Base-by-base conservation (phyloP, 169 alveolate genomes). In the Plasmodium vivax region DNA sequence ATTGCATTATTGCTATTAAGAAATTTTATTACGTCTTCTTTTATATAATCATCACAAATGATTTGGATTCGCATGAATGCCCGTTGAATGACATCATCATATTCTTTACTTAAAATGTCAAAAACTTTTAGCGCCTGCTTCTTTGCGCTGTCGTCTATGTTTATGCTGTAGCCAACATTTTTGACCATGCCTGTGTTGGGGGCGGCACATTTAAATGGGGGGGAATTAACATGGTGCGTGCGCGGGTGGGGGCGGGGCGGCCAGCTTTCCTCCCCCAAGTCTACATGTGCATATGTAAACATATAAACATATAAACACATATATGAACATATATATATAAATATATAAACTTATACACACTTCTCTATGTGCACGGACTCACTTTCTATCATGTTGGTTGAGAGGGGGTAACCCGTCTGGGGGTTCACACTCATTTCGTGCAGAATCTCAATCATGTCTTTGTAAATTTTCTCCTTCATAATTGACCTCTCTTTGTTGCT, bases 401-500 rank as follows among this genome's bases (percentile, higher is more conserved):
- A 95, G 32, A 98, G 93, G 3, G 98, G 98, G 23, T 93, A 84
- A 5, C 98, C 98, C 3, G 99, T 98, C 41, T 97, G 93, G 10
- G 98, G 98, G 80, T 98, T 97, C 41, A 97, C 96, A 19, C 98
- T 92, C 95, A 97, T 85, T 62, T 97, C 98, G 83, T 96, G 93
- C 43, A 97, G 92, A 38, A 96, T 94, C 32, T 97, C 87, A 92
- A 96, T 96, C 32, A 97, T 95, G 68, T 98, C 99, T 71, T 96
- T 97, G 88, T 96, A 96, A 73, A 91, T 82, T 19, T 96, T 93
- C 36, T 97, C 98, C 85, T 97, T 96, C 92, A 95, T 88, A 77
- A 96, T 95, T 27, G 95, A 81, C n/a, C 99, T 95, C 94, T 98
- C 99, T 81, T 97, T 96, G 80, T 98, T 98, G 62, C 98, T 96